These are phyloP conservation scores for Arctium minus DNA, from an alignment of 129 eudicot genomes.

Conservation along the genomic window DNA sequence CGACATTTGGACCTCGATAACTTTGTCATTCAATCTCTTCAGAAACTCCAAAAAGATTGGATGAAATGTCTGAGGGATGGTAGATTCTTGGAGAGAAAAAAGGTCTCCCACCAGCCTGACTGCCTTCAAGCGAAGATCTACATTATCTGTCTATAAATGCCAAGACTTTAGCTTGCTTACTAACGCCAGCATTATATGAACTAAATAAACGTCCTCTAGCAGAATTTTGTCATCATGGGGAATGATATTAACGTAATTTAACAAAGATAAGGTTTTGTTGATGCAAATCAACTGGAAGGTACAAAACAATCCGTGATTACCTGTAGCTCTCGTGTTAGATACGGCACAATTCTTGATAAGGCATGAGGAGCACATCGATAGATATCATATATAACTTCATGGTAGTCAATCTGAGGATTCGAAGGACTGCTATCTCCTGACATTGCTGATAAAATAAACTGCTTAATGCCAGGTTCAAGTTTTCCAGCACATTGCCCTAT, in stretches of 20 bases:
- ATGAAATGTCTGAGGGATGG: slow-evolving; percentile 59
- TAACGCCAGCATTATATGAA: neutral
- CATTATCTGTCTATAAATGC: slow-evolving; percentile 62
- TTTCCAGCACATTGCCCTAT: slow-evolving; percentile 67
- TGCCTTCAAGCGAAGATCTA: slow-evolving; percentile 69
- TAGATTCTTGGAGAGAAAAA: slow-evolving; percentile 62
- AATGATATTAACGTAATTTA: slow-evolving; percentile 3
- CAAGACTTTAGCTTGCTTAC: slow-evolving; percentile 1
- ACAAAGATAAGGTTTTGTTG: slow-evolving; percentile 7
- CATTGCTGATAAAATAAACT: slow-evolving; percentile 74
- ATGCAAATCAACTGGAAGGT: neutral
- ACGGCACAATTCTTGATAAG: slow-evolving; percentile 68
- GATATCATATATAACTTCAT: slow-evolving; percentile 72
- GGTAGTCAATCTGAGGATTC: slow-evolving; percentile 62
- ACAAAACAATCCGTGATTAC: slow-evolving; percentile 32
- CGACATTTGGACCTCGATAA: slow-evolving; percentile 71
- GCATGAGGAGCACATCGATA: slow-evolving; percentile 83
- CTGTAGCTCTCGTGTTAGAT: slow-evolving; percentile 81
- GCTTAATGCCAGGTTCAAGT: slow-evolving; percentile 80
- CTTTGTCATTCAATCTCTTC: slow-evolving; percentile 75
- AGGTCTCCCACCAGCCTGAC: slow-evolving; percentile 84
- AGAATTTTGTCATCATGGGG: neutral
- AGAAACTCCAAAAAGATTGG: slow-evolving; percentile 77
- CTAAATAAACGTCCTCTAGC: neutral
- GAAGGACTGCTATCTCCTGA: slow-evolving; percentile 51